phyloP scores from a whole-genome alignment of 805 yeast species.

The Ascoidea asiatica region DNA sequence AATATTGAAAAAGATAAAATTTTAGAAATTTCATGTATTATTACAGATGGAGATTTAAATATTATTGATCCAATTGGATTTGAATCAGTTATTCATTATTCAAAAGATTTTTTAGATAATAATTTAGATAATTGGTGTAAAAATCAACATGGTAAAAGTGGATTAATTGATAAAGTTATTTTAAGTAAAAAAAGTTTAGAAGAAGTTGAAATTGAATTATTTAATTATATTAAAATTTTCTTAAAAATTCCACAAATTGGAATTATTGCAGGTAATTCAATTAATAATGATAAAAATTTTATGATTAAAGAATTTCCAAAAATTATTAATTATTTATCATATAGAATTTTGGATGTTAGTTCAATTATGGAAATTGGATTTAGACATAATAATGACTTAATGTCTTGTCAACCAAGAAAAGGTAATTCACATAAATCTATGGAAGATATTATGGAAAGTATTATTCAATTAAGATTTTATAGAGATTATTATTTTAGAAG shows the following conservation, averaged over 20 bases:
- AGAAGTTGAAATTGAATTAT: slow-evolving; percentile 53
- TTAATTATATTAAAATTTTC: slow-evolving; percentile 42
- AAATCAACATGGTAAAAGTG: slow-evolving; percentile 62
- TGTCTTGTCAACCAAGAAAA: slow-evolving; percentile 49
- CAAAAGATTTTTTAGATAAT: slow-evolving; percentile 47
- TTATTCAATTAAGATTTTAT: slow-evolving; percentile 71
- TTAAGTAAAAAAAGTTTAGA: slow-evolving; percentile 36
- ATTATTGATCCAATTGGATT: slow-evolving; percentile 59
- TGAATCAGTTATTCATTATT: slow-evolving; percentile 69
- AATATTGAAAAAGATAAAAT: slow-evolving; percentile 67
- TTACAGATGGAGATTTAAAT: slow-evolving; percentile 75
- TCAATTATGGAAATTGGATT: slow-evolving; percentile 66
- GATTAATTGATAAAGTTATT: slow-evolving; percentile 59
- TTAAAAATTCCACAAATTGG: slow-evolving; percentile 44
- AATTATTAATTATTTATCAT: slow-evolving; percentile 44
- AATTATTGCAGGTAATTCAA: slow-evolving; percentile 79
- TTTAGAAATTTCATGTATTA: slow-evolving; percentile 81
- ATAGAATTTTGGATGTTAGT: slow-evolving; percentile 86
- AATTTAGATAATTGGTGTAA: slow-evolving; percentile 84
- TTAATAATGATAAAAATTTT: slow-evolving; percentile 84
- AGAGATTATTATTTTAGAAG: slow-evolving; percentile 43
- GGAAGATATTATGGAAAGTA: slow-evolving; percentile 81
- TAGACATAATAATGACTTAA: slow-evolving; percentile 60
- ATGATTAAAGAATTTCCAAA: slow-evolving; percentile 74
- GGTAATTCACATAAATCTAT: slow-evolving; percentile 71